These are phyloP conservation scores for Rauvolfia tetraphylla DNA, from an alignment of 257 asterid species.

Conservation along the genomic window DNA sequence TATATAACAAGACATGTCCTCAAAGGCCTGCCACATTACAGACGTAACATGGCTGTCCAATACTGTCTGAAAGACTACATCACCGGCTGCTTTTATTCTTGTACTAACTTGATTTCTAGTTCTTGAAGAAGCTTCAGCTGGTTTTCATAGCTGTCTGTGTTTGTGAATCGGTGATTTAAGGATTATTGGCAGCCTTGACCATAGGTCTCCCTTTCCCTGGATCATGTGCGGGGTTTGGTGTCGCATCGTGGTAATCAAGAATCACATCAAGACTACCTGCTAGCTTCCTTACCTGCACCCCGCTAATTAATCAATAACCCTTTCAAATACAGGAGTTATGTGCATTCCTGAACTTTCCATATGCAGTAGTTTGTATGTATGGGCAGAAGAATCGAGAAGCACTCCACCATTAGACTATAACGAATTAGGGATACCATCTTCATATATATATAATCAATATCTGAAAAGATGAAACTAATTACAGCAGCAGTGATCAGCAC, in stretches of 20 bases:
- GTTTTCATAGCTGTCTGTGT: background rate
- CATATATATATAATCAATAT: no score
- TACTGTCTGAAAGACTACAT: background rate
- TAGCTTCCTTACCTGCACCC: conserved; percentile 14
- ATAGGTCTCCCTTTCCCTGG: conserved; percentile 27
- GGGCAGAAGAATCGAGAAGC: no score
- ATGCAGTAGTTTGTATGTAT: no score
- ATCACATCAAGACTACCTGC: background rate
- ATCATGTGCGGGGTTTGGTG: conserved; percentile 23
- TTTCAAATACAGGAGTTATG: background rate
- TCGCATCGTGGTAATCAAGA: conserved; percentile 27
- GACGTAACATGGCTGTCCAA: background rate
- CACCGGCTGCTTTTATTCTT: background rate
- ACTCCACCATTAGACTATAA: no score
- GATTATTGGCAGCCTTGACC: background rate
- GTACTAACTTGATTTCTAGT: background rate
- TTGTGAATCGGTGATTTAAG: background rate
- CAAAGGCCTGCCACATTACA: background rate
- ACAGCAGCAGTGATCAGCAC: background rate
- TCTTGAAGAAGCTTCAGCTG: background rate
- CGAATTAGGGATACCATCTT: no score
- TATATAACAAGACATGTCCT: background rate
- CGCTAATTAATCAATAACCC: background rate
- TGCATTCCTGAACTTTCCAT: no score
- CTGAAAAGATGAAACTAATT: background rate